These are phyloP conservation scores for Pisolithus albus DNA, from an alignment of 768 basidiomycete genomes.

Conservation along the genomic window DNA sequence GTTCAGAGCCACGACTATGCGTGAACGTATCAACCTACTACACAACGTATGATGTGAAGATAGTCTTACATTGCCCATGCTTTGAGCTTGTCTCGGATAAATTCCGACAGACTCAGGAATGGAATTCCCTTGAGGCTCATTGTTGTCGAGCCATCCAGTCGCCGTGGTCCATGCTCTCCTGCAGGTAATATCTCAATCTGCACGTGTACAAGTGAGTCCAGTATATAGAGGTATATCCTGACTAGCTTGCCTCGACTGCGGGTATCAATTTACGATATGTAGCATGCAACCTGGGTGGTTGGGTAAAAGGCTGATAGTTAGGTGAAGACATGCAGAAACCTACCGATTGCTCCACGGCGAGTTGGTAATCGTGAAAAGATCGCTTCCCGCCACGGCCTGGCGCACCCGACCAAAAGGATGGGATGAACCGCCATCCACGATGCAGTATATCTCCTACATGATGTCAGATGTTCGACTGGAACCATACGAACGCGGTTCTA, in stretches of 20 bases:
- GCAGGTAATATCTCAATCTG: conserved; percentile 82
- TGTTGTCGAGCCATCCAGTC: conserved; percentile 59
- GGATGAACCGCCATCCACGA: conserved; percentile 67
- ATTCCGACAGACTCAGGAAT: conserved; percentile 81
- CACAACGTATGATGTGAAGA: conserved; percentile 8
- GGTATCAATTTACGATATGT: conserved; percentile 74
- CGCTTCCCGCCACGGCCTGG: conserved; percentile 60
- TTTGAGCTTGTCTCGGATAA: conserved; percentile 79
- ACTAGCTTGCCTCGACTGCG: conserved; percentile 55
- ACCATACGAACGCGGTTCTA: conserved; percentile 10
- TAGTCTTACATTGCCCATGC: conserved; percentile 67
- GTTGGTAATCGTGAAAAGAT: conserved; percentile 58
- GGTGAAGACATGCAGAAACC: conserved; percentile 3
- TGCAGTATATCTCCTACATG: conserved; percentile 72
- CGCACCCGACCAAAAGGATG: conserved; percentile 79
- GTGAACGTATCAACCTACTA: conserved; percentile 6
- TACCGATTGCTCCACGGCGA: conserved; percentile 88
- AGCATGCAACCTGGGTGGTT: conserved; percentile 52
- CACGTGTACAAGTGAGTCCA: conserved; percentile 3
- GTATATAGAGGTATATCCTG: conserved; percentile 3
- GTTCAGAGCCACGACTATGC: conserved; percentile 57
- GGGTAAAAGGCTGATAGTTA: not conserved
- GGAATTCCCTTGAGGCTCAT: conserved; percentile 66
- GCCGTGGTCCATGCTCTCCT: conserved; percentile 74
- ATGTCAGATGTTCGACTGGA: conserved; percentile 5